A percentile compares a stretch with the other conserved stretches of the same genome.
Evolutionary conservation across 495 filamentous ascomycete species (phyloP).

Genomic region (Cercophora newfieldiana): DNA sequence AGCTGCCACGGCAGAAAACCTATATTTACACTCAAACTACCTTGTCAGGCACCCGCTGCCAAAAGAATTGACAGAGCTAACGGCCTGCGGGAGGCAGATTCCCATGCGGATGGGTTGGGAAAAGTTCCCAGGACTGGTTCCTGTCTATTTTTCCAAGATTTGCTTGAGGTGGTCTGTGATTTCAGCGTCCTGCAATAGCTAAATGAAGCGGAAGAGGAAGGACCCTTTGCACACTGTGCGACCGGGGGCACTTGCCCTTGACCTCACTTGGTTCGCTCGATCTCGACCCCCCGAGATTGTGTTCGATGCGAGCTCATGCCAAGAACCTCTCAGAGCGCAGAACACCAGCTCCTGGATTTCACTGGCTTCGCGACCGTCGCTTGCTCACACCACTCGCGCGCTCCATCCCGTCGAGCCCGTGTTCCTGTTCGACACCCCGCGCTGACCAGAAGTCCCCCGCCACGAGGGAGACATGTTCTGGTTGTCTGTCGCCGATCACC

Average conservation of each 20-base stretch:
- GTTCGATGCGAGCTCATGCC: neutral
- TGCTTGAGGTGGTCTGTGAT: neutral
- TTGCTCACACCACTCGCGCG: slow-evolving; percentile 9
- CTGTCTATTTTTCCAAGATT: slow-evolving; percentile 13
- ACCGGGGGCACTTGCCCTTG: neutral
- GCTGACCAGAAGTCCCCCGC: neutral
- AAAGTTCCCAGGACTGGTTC: neutral
- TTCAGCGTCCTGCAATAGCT: neutral
- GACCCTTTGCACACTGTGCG: neutral
- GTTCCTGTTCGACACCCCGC: neutral
- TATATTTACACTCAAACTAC: neutral
- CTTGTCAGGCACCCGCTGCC: neutral
- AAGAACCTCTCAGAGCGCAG: slow-evolving; percentile 3
- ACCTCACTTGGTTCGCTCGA: slow-evolving; percentile 4
- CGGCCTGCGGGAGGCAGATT: neutral
- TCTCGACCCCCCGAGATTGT: slow-evolving; percentile 3
- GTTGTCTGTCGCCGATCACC: neutral
- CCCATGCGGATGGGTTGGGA: neutral
- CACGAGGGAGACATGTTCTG: neutral
- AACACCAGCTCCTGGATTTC: neutral
- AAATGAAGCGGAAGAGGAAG: neutral
- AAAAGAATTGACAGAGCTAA: neutral
- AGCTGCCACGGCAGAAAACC: neutral
- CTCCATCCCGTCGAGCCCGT: neutral
- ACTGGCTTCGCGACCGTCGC: slow-evolving; percentile 10